These are phyloP conservation scores for Phyllosticta citrichinensis DNA, from an alignment of 2,329 filamentous ascomycete genomes.

Conservation along the genomic window DNA sequence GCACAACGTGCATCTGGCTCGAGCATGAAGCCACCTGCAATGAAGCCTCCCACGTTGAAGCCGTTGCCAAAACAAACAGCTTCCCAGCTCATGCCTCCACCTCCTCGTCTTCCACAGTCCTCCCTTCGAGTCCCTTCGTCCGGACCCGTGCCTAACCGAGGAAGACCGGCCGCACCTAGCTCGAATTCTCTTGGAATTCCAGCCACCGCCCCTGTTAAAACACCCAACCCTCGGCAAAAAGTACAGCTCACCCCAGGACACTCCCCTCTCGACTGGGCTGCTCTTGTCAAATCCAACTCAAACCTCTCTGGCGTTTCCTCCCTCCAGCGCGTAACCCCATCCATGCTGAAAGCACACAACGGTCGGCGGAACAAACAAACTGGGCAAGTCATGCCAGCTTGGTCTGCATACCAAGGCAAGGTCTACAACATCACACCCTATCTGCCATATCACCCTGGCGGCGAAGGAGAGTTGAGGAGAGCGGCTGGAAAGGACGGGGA, in stretches of 20 bases:
- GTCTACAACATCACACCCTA: conserved; percentile 95
- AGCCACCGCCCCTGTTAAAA: conserved; percentile 22
- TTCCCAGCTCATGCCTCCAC: conserved; percentile 21
- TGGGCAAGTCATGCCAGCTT: conserved; percentile 42
- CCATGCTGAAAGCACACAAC: conserved; percentile 65
- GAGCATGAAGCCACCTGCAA: neutral
- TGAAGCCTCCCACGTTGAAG: neutral
- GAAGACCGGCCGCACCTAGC: conserved; percentile 29
- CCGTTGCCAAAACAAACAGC: conserved; percentile 1
- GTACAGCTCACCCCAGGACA: conserved; percentile 81
- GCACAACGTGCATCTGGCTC: conserved; percentile 32
- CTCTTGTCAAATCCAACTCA: conserved; percentile 60
- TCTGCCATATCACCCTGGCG: conserved; percentile 81
- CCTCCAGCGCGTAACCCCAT: conserved; percentile 66
- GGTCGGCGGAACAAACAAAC: conserved; percentile 69
- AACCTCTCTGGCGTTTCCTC: conserved; percentile 42
- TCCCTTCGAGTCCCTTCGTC: conserved; percentile 32
- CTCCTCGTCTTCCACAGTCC: conserved; percentile 22
- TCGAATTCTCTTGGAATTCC: conserved; percentile 29
- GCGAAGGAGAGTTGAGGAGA: conserved; percentile 70
- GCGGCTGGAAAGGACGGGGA: conserved; percentile 60
- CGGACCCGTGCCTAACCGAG: conserved; percentile 40
- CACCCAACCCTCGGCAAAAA: conserved; percentile 44
- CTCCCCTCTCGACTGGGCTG: conserved; percentile 93
- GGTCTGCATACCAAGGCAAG: conserved; percentile 79